These are phyloP conservation scores for Dichotomocladium elegans DNA, from an alignment of 371 early-diverging fungal species.

Conservation along the genomic window DNA sequence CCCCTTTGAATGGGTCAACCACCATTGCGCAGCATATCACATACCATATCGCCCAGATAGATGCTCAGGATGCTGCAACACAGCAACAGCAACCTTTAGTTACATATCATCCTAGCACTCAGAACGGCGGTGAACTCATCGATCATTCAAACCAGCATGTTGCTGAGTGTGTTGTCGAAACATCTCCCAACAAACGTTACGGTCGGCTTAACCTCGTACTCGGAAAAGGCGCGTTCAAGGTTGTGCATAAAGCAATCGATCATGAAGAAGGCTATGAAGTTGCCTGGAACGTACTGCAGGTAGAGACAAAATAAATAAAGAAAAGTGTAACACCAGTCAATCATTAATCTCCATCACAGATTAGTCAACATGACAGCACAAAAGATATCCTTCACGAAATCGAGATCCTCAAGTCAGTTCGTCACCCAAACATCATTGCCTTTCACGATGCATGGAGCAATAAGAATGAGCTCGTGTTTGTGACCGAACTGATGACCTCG, in stretches of 20 bases:
- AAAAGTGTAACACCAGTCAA: slow-evolving; percentile 22
- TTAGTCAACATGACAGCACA: slow-evolving; percentile 58
- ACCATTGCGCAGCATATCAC: slow-evolving; percentile 19
- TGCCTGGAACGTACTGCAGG: slow-evolving; percentile 84
- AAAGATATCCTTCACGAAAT: slow-evolving; percentile 77
- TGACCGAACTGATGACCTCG: slow-evolving; percentile 94
- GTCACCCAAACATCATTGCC: slow-evolving; percentile 86
- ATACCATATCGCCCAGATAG: slow-evolving; percentile 15
- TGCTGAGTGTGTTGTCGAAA: slow-evolving; percentile 65
- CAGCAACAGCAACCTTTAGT: slow-evolving; percentile 5
- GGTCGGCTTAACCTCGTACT: slow-evolving; percentile 56
- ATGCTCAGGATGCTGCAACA: slow-evolving; percentile 15
- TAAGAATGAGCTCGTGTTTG: slow-evolving; percentile 75
- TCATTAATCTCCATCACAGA: slow-evolving; percentile 25
- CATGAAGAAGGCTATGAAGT: slow-evolving; percentile 91
- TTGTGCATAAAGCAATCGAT: slow-evolving; percentile 90
- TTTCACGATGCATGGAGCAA: slow-evolving; percentile 77
- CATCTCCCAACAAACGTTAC: slow-evolving; percentile 68
- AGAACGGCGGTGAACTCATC: slow-evolving; percentile 18
- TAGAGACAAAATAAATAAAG: slow-evolving; percentile 21
- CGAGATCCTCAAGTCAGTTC: slow-evolving; percentile 74
- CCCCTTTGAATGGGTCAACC: slow-evolving; percentile 10
- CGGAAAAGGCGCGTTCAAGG: slow-evolving; percentile 83
- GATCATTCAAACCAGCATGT: slow-evolving; percentile 45
- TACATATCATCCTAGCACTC: background rate